phyloP scores from a whole-genome alignment of 768 basidiomycete genomes.

The Lentinus brumalis region DNA sequence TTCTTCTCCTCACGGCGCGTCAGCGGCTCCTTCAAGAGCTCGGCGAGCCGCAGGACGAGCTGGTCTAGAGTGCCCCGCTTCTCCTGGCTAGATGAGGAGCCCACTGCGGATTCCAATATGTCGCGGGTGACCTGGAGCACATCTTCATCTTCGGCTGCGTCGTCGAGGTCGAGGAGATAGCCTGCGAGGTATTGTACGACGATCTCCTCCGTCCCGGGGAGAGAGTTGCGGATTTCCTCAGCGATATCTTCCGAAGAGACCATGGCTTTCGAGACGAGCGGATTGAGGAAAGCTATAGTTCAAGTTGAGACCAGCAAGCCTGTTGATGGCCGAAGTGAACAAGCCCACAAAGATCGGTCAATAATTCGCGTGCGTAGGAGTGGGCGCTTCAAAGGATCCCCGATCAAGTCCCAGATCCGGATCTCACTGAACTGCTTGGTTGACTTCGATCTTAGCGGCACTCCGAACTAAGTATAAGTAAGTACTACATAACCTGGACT shows the following conservation, averaged over 20 bases:
- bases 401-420: no score
- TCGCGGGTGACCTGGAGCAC: conserved; percentile 74
- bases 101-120: conserved; percentile 77
- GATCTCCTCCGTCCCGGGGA: conserved; percentile 82
- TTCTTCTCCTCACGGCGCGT: conserved; percentile 57
- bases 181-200: conserved; percentile 87
- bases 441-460: no score
- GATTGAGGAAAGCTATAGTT: background rate
- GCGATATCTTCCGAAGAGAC: conserved; percentile 56
- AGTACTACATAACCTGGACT: no score
- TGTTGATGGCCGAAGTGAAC: no score
- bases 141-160: conserved; percentile 87
- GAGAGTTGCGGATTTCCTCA: conserved; percentile 67
- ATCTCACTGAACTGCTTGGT: no score
- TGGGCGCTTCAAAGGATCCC: no score
- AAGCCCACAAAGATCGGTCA: no score
- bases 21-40: conserved; percentile 67
- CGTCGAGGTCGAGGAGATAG: conserved; percentile 85
- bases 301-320: no score
- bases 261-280: background rate
- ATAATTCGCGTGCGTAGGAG: no score
- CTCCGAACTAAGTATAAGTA: no score
- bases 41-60: conserved; percentile 65
- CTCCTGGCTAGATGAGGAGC: conserved; percentile 31
- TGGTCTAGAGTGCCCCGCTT: conserved; percentile 55